Percentiles rank a stretch among this genome's conserved stretches.
These are phyloP conservation scores for Saururus chinensis DNA, from an alignment of 164 flowering plant genomes.

Conservation along the genomic window DNA sequence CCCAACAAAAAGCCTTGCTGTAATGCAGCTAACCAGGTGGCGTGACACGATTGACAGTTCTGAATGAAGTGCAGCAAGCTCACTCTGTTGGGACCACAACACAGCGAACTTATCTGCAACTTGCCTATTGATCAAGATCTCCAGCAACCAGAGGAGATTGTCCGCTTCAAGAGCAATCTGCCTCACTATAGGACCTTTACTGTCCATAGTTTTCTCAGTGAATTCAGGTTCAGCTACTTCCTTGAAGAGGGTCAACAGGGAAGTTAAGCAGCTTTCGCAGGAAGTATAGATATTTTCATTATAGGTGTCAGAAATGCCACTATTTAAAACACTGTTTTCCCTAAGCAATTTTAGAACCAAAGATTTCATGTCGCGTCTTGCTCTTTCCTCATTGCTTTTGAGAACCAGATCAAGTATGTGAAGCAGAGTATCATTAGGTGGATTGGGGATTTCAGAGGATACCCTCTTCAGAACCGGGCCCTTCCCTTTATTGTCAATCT, in stretches of 20 bases:
- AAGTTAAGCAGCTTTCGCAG: conserved; percentile 47
- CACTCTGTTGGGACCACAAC: conserved; percentile 74
- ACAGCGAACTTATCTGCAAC: conserved; percentile 73
- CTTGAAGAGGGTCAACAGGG: conserved; percentile 42
- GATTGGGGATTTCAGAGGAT: conserved; percentile 37
- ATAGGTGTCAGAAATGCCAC: conserved; percentile 38
- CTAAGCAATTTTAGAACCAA: conserved; percentile 72
- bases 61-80: conserved; percentile 53
- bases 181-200: conserved; percentile 40
- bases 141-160: conserved; percentile 86
- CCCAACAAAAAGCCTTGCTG: conserved; percentile 76
- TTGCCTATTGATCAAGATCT: conserved; percentile 60
- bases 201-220: conserved; percentile 20
- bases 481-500: conserved; percentile 39
- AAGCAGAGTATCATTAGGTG: conserved; percentile 57
- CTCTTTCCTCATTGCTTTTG: conserved; percentile 78
- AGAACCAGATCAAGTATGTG: conserved; percentile 82
- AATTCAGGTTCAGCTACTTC: conserved; percentile 55
- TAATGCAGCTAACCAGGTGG: conserved; percentile 71
- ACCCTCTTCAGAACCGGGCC: conserved; percentile 69
- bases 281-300: conserved; percentile 46
- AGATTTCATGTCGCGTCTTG: conserved; percentile 91
- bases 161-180: conserved; percentile 70
- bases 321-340: conserved; percentile 39
- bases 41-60: conserved; percentile 60